Evolutionary conservation across 768 basidiomycete species (phyloP).

Genomic region (Hemileccinum impolitum): DNA sequence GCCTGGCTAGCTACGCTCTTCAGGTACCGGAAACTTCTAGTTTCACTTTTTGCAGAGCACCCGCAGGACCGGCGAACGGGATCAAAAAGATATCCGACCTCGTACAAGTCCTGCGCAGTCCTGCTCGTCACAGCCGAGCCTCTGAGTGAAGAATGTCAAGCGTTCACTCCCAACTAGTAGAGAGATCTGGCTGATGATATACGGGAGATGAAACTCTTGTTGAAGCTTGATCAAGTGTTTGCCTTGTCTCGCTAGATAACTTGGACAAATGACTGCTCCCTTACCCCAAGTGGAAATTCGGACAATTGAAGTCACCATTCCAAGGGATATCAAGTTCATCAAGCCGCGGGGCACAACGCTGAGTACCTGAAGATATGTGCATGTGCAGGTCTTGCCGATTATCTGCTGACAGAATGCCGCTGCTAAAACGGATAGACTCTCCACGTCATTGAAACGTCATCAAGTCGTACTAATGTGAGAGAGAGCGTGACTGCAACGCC

Average conservation of each 20-base stretch:
- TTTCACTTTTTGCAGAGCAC: neutral
- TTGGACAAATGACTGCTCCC: neutral
- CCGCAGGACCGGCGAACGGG: neutral
- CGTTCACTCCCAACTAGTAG: too few species aligned
- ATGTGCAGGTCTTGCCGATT: neutral
- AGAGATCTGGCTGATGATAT: too few species aligned
- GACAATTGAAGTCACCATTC: slow-evolving; percentile 2
- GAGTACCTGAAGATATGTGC: slow-evolving; percentile 3
- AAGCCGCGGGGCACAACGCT: slow-evolving; percentile 2
- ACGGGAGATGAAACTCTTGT: too few species aligned
- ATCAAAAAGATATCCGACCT: neutral
- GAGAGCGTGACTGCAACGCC: neutral
- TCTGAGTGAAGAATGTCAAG: neutral
- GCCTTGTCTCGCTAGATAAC: neutral
- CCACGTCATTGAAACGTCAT: slow-evolving; percentile 7
- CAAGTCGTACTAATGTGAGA: too few species aligned
- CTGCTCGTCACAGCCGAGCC: neutral
- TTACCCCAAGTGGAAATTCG: neutral
- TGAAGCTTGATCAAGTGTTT: neutral
- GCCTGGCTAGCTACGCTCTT: neutral
- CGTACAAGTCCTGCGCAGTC: neutral
- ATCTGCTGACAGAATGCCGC: neutral
- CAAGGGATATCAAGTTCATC: neutral
- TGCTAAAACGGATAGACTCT: too few species aligned
- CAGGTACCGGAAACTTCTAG: slow-evolving; percentile 4